Evolutionary conservation across 23 red algal genomes (phyloP).

Genomic region (Gracilaria gracilis): DNA sequence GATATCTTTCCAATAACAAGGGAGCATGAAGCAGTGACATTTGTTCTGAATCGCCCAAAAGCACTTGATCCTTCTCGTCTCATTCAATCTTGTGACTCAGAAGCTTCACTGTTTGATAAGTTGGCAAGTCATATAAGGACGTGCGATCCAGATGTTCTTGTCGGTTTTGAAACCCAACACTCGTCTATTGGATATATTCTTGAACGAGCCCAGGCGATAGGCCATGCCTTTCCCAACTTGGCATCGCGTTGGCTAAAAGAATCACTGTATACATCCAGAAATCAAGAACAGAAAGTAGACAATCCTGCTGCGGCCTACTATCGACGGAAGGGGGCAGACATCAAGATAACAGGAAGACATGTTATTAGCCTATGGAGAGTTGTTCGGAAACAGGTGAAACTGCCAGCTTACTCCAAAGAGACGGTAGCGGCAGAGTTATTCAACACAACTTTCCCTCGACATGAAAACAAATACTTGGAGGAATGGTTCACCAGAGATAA

Average conservation of each 20-base stretch:
- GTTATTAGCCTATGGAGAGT: constrained; percentile 93
- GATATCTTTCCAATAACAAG: not conserved
- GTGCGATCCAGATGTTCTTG: constrained; percentile 85
- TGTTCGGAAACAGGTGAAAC: constrained; percentile 84
- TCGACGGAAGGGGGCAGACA: constrained; percentile 74
- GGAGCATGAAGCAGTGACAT: constrained; percentile 1
- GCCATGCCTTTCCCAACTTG: constrained; percentile 47
- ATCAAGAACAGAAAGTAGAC: constrained; percentile 18
- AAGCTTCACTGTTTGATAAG: constrained; percentile 43
- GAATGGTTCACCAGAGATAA: constrained; percentile 45
- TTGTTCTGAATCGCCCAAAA: constrained; percentile 37
- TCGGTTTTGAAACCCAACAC: constrained; percentile 79
- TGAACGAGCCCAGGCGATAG: constrained; percentile 77
- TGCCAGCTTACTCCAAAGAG: constrained; percentile 82
- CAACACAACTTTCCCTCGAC: constrained; percentile 67
- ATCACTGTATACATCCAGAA: not conserved
- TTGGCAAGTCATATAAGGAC: constrained; percentile 38
- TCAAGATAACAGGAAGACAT: constrained; percentile 90
- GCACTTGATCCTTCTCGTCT: not conserved
- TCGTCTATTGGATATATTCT: constrained; percentile 87
- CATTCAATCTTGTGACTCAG: constrained; percentile 52
- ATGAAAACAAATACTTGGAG: constrained; percentile 59
- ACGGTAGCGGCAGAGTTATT: constrained; percentile 78
- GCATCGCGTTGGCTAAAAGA: constrained; percentile 65
- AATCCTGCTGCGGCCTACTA: constrained; percentile 60